These are phyloP conservation scores for Fusarium anguioides DNA, from an alignment of 2,329 filamentous ascomycete genomes.

Conservation along the genomic window DNA sequence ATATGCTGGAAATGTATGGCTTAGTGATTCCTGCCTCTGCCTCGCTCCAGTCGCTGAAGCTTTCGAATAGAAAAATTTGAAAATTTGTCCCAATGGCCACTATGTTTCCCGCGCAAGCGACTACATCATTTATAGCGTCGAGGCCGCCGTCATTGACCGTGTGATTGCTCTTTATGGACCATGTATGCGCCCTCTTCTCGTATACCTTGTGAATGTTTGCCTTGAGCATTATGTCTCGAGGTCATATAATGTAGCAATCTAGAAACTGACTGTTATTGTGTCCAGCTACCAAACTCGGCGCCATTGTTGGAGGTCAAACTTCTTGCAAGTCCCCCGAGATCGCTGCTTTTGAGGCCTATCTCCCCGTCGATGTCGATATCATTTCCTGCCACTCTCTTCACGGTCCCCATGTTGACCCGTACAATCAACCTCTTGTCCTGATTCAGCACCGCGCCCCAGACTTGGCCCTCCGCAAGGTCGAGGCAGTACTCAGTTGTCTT, in stretches of 20 bases:
- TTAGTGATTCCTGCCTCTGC: constrained; percentile 36
- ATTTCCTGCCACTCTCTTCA: constrained; percentile 97
- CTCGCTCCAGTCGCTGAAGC: constrained; percentile 59
- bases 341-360: constrained; percentile 87
- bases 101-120: constrained; percentile 95
- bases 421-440: constrained; percentile 89
- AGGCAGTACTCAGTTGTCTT: constrained; percentile 84
- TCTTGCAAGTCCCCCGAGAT: constrained; percentile 99
- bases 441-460: constrained; percentile 92
- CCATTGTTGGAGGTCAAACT: constrained; percentile 96
- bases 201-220: constrained; percentile 27
- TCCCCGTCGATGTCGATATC: constrained; percentile 90
- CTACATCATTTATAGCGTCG: constrained; percentile 98
- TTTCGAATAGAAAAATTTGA: constrained; percentile 74
- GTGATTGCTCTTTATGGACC: constrained; percentile 92
- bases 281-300: constrained; percentile 89
- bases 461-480: constrained; percentile 79
- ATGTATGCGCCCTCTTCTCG: constrained; percentile 67
- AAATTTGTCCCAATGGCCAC: constrained; percentile 93
- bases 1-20: constrained; percentile 85
- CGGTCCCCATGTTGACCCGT: constrained; percentile 88
- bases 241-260: neutral
- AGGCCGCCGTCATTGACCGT: constrained; percentile 87
- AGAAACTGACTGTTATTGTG: constrained; percentile 18
- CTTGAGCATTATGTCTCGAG: neutral